These are phyloP conservation scores for Ceratocystis variospora DNA, from an alignment of 2,329 filamentous ascomycete species.

Conservation along the genomic window DNA sequence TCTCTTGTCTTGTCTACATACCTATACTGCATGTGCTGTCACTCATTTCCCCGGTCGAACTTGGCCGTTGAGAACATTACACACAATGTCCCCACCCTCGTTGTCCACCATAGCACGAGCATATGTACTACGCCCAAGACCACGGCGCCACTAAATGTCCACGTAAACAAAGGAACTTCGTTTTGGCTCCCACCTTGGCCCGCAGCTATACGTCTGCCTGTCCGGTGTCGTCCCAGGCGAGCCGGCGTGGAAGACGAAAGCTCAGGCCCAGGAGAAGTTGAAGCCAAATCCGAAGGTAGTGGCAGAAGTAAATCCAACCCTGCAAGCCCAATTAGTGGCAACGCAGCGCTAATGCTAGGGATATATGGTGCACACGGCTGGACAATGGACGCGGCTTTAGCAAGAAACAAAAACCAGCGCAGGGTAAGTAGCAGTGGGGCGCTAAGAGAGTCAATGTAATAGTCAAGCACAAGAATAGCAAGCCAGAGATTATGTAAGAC, in stretches of 20 bases:
- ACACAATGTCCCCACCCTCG: neutral
- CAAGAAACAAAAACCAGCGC: conserved; percentile 49
- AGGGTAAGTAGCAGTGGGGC: conserved; percentile 23
- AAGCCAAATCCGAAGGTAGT: neutral
- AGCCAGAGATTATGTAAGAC: neutral
- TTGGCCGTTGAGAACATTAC: neutral
- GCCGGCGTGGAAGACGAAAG: too few species aligned
- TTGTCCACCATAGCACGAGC: conserved; percentile 9
- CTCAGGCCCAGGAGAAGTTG: too few species aligned
- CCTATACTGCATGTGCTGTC: neutral
- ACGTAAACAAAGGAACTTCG: neutral
- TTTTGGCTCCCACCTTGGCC: neutral
- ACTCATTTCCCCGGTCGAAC: neutral
- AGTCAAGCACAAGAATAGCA: neutral
- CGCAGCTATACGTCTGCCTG: neutral
- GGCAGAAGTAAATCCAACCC: conserved; percentile 47
- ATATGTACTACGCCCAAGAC: conserved; percentile 2
- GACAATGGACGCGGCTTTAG: conserved; percentile 53
- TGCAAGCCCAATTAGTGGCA: conserved; percentile 55
- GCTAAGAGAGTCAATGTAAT: conserved; percentile 1
- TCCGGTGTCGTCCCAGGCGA: neutral
- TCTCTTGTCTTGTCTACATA: too few species aligned
- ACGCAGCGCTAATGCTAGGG: conserved; percentile 48
- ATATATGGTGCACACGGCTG: conserved; percentile 60
- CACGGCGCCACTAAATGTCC: conserved; percentile 1